Conservation (phyloP, 371 early-diverging fungal genomes). For the Entomophthora muscae region DNA sequence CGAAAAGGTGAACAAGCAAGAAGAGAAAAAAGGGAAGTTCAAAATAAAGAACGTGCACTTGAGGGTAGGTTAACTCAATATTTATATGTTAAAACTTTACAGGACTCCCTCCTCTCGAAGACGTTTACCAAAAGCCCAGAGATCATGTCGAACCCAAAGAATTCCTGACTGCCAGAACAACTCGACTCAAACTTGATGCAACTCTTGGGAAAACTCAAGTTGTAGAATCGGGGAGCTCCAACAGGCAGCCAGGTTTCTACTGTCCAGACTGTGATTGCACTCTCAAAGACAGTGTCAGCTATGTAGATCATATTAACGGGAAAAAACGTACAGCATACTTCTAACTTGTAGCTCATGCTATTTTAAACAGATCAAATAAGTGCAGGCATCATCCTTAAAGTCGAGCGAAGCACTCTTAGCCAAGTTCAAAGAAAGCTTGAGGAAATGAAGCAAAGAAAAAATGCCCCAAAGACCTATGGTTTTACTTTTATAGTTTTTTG, state of each 20-base stretch:
- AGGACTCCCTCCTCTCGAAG: neutral
- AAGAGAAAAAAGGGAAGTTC: neutral
- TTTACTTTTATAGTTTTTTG: conserved; percentile 1
- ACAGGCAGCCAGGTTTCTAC: conserved; percentile 75
- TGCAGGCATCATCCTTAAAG: conserved; percentile 58
- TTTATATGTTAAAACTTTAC: neutral
- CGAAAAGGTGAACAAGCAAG: neutral
- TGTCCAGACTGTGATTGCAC: conserved; percentile 76
- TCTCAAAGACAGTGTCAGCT: conserved; percentile 69
- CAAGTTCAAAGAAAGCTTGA: conserved; percentile 20
- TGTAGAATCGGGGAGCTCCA: conserved; percentile 34
- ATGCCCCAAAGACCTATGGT: conserved; percentile 24
- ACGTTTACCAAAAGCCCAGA: neutral
- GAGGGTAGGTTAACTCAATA: neutral
- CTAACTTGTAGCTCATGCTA: neutral
- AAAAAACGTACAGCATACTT: conserved; percentile 39
- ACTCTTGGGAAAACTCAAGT: conserved; percentile 70
- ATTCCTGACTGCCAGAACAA: neutral
- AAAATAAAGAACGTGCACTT: neutral
- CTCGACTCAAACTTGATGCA: conserved; percentile 34
- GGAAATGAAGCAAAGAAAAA: conserved; percentile 24
- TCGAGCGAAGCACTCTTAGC: conserved; percentile 34
- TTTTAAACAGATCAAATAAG: conserved; percentile 30
- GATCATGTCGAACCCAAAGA: neutral
- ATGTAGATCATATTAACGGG: conserved; percentile 82